Evolutionary conservation across 768 basidiomycete species (phyloP).

Genomic region (Auricularia auricula-judae): DNA sequence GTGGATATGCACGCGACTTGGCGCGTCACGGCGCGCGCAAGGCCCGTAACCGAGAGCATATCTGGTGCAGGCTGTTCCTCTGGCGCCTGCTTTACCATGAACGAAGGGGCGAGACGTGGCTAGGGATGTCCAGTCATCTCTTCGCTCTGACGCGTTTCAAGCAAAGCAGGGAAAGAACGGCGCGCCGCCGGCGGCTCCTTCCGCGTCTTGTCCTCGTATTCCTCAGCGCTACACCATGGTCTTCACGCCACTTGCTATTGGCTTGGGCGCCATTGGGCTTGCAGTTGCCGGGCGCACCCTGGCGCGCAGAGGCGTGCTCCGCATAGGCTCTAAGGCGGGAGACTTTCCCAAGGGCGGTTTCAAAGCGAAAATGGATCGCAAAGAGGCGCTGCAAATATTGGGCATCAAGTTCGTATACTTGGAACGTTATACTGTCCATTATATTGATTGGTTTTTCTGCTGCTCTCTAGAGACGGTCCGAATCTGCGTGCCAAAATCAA

Average conservation of each 20-base stretch:
- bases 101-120: background rate
- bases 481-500: slow-evolving; percentile 69
- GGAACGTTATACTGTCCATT: background rate
- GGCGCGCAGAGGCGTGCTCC: background rate
- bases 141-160: background rate
- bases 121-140: background rate
- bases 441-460: background rate
- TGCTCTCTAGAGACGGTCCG: slow-evolving; percentile 58
- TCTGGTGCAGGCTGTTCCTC: background rate
- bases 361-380: slow-evolving; percentile 90
- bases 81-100: background rate
- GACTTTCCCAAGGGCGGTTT: slow-evolving; percentile 93
- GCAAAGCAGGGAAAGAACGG: background rate
- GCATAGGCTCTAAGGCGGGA: slow-evolving; percentile 31
- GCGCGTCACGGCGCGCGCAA: background rate
- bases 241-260: background rate
- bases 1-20: background rate
- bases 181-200: background rate
- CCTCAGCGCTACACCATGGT: background rate
- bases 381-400: slow-evolving; percentile 83
- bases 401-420: slow-evolving; percentile 69
- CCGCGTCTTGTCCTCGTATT: background rate
- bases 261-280: background rate
- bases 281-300: background rate
- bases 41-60: background rate